Conservation (phyloP, 2,329 filamentous ascomycete species). For the Nothophaeocryptopus gaeumannii region DNA sequence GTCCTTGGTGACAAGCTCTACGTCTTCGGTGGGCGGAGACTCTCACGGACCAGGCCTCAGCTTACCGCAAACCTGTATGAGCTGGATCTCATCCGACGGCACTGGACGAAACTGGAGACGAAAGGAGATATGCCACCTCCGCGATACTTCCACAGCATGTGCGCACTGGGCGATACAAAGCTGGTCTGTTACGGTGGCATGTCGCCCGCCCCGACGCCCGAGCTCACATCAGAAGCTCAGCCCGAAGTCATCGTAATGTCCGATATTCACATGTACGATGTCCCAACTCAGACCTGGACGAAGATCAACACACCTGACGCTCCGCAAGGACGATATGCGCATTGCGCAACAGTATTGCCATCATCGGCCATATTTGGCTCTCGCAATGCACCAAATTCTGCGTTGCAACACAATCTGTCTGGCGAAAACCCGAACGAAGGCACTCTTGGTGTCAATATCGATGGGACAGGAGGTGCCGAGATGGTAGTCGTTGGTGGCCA, state of each 20-base stretch:
- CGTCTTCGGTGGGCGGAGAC: conserved; percentile 86
- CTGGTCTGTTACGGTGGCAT: conserved; percentile 98
- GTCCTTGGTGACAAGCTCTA: conserved; percentile 94
- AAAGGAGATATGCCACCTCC: conserved; percentile 83
- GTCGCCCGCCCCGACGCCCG: conserved; percentile 64
- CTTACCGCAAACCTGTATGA: conserved; percentile 91
- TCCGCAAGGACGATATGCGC: conserved; percentile 91
- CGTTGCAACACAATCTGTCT: conserved; percentile 84
- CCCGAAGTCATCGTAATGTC: conserved; percentile 83
- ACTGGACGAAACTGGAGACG: conserved; percentile 89
- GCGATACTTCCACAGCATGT: conserved; percentile 96
- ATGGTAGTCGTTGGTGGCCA: conserved; percentile 97
- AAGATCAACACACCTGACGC: conserved; percentile 70
- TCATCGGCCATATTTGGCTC: conserved; percentile 87
- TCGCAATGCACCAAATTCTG: conserved; percentile 75
- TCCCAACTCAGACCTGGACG: conserved; percentile 77
- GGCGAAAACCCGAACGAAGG: conserved; percentile 83
- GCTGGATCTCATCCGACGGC: conserved; percentile 81
- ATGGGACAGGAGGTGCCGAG: conserved; percentile 87
- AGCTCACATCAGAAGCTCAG: conserved; percentile 66
- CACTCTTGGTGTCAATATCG: conserved; percentile 79
- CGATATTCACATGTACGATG: conserved; percentile 93
- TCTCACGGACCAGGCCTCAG: conserved; percentile 79
- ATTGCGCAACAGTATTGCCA: conserved; percentile 88
- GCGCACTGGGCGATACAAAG: conserved; percentile 88